Percentiles rank a stretch among this genome's conserved stretches.
Evolutionary conservation across 352 stramenopile species (phyloP).

Genomic region (Plasmopara muralis): DNA sequence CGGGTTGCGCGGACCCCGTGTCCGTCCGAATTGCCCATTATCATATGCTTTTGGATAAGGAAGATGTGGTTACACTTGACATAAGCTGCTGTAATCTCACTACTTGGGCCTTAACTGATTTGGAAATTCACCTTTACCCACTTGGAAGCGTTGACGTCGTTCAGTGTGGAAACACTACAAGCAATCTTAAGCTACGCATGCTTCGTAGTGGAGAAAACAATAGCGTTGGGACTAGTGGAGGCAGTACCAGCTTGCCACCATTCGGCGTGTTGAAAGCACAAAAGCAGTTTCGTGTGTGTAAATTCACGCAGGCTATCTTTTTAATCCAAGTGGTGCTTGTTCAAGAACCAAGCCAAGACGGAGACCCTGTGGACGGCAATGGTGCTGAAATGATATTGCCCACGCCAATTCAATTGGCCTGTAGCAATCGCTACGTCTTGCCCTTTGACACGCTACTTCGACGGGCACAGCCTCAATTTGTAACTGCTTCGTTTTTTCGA

Average conservation of each 20-base stretch:
- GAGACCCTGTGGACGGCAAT: constrained; percentile 6
- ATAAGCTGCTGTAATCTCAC: constrained; percentile 65
- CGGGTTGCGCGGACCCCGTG: constrained; percentile 55
- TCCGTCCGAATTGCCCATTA: constrained; percentile 49
- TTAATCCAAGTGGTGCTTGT: constrained; percentile 54
- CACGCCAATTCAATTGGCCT: constrained; percentile 24
- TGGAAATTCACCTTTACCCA: constrained; percentile 56
- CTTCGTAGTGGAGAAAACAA: constrained; percentile 32
- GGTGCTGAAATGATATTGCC: constrained; percentile 5
- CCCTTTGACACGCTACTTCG: constrained; percentile 49
- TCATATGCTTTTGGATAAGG: constrained; percentile 32
- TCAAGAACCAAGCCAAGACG: constrained; percentile 30
- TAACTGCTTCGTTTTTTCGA: constrained; percentile 38
- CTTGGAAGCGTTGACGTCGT: constrained; percentile 30
- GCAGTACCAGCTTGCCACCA: constrained; percentile 35
- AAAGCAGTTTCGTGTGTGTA: constrained; percentile 61
- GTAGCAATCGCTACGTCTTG: constrained; percentile 39
- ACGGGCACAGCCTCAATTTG: constrained; percentile 23
- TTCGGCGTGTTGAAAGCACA: constrained; percentile 57
- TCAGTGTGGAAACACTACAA: constrained; percentile 45
- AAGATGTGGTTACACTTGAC: constrained; percentile 43
- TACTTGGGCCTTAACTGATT: constrained; percentile 48
- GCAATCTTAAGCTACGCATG: constrained; percentile 51
- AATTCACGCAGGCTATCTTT: constrained; percentile 47
- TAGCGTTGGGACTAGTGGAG: constrained; percentile 16